These are phyloP conservation scores for Candida fluviatilis DNA, from an alignment of 805 yeast genomes.

Conservation along the genomic window DNA sequence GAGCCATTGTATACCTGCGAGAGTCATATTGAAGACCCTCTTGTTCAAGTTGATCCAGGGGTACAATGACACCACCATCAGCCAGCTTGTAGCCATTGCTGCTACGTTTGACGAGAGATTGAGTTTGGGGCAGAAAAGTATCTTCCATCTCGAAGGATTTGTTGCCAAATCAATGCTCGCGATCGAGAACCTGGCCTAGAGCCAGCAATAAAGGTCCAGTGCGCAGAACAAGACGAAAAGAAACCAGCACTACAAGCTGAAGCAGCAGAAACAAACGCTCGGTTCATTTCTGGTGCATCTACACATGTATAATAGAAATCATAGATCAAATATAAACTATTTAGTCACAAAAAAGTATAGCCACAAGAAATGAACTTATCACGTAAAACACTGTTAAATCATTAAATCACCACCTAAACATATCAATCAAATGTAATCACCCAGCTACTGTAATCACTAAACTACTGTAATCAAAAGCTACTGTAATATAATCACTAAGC, in stretches of 20 bases:
- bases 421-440: too few species aligned
- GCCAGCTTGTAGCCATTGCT: slow-evolving; percentile 53
- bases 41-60: slow-evolving; percentile 41
- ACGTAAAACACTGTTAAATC: neutral
- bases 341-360: neutral
- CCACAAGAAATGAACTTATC: neutral
- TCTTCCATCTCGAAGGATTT: slow-evolving; percentile 93
- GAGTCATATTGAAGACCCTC: slow-evolving; percentile 62
- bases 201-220: too few species aligned
- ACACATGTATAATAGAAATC: neutral
- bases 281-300: too few species aligned
- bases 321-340: neutral
- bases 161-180: slow-evolving; percentile 83
- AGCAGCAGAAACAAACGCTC: too few species aligned
- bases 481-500: too few species aligned
- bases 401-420: too few species aligned
- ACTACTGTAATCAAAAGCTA: too few species aligned
- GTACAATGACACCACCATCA: slow-evolving; percentile 23
- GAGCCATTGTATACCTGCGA: slow-evolving; percentile 92
- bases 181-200: slow-evolving; percentile 53
- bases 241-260: too few species aligned
- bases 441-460: too few species aligned
- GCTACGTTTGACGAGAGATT: slow-evolving; percentile 81
- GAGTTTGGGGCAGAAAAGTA: slow-evolving; percentile 80
- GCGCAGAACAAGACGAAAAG: too few species aligned